Base-by-base conservation (phyloP, 495 filamentous ascomycete genomes). In the Parmelia sp. region DNA sequence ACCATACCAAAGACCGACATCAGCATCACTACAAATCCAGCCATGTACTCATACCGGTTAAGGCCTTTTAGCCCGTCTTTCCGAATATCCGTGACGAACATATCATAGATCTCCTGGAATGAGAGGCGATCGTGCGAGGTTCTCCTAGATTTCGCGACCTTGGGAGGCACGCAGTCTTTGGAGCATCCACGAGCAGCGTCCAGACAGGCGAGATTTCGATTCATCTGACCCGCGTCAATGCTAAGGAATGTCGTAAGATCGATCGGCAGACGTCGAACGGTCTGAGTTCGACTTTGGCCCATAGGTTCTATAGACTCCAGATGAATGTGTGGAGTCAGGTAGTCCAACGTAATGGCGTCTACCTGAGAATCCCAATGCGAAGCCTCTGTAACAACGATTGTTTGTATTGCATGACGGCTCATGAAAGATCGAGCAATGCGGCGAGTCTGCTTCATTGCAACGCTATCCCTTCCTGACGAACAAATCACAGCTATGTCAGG, bases 401-500 rank as follows among this genome's bases (percentile, higher is more conserved):
- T 82, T 12, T 89, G 87, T 60, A 91, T 76, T 31, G 71, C 77
- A 69, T 91, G 88, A 45, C 84, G 80, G 55, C 79, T 78, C 81
- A 89, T 83, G 71, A 90, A 88, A 35, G 74, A 73, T 71, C 82
- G 83, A 35, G 84, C 83, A 58, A 81, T 71, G 37, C 76, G 73
- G 66, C 82, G 79, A 0, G 84, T 87, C 66, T 79, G 75, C 66
- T 79, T 72, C 6, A 77, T 74, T 4, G 73, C 65, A 3, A 70
- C 66, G 55, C 77, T 75, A 62, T 90, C 87, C 6, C 74, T 73
- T 35, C 80, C 79, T 9, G 86, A 83, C 58, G 86, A 72, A 68
- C 86, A 90, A 60, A 91, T 77, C 58, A 92, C 79, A 23, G 88
- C 86, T 60, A 91, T 76, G 71, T 91, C 87, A 44, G 89, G 89